phyloP scores from a whole-genome alignment of 2,329 filamentous ascomycete genomes.

The Sporothrix curviconia region DNA sequence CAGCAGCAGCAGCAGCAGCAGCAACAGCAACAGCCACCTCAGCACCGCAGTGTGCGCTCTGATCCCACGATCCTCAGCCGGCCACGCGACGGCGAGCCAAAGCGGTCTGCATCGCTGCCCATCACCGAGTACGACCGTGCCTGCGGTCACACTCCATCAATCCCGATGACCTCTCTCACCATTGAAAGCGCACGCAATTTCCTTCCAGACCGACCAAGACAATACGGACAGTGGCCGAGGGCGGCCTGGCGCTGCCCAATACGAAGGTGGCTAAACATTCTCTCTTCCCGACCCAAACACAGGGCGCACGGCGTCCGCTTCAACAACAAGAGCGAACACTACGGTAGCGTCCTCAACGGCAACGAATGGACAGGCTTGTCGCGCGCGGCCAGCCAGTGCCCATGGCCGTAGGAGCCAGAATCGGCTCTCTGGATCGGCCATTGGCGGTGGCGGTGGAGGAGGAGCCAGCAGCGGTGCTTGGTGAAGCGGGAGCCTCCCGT shows the following conservation, averaged over 20 bases:
- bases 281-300: not conserved
- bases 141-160: conserved; percentile 56
- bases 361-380: conserved; percentile 48
- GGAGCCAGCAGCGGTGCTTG: not conserved
- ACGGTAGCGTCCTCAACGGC: conserved; percentile 25
- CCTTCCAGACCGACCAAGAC: conserved; percentile 40
- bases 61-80: conserved; percentile 34
- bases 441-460: not conserved
- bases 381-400: conserved; percentile 54
- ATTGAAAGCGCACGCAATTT: conserved; percentile 50
- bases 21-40: conserved; percentile 24
- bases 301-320: conserved; percentile 24
- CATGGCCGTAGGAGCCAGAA: conserved; percentile 43
- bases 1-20: not conserved
- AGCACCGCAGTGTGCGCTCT: conserved; percentile 43
- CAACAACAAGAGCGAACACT: conserved; percentile 9
- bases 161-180: conserved; percentile 45
- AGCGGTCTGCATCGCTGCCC: conserved; percentile 53
- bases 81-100: conserved; percentile 34
- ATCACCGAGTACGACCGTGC: conserved; percentile 56
- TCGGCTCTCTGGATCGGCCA: conserved; percentile 19
- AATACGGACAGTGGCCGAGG: not conserved
- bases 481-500: too few relatives aligned
- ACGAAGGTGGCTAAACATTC: too few relatives aligned
- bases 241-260: too few relatives aligned